A percentile compares a stretch with the other conserved stretches of the same genome.
These are phyloP conservation scores for Arbutus unedo DNA, from an alignment of 148 eudicot genomes.

Conservation along the genomic window DNA sequence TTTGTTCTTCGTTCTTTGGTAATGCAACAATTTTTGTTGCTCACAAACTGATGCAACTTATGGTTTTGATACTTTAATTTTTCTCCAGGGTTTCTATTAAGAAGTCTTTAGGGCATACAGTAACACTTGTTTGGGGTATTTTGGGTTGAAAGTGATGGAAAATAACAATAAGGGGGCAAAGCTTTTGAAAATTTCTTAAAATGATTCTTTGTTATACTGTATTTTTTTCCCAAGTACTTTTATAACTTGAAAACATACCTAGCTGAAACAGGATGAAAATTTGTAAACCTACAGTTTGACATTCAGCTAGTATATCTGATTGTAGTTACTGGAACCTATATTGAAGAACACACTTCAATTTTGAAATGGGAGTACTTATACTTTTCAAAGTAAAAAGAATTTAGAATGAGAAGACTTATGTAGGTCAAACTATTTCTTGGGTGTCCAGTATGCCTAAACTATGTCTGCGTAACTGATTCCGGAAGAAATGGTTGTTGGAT, in stretches of 20 bases:
- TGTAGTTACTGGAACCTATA: not conserved
- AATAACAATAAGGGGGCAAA: not conserved
- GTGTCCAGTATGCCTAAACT: not conserved
- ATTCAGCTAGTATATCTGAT: not conserved
- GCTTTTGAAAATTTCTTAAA: not conserved
- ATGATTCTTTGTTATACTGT: not conserved
- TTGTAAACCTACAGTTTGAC: not conserved
- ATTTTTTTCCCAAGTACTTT: not conserved
- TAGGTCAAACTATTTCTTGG: not conserved
- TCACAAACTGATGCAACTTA: constrained; percentile 5
- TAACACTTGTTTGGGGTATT: not conserved
- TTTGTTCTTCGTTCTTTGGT: not conserved
- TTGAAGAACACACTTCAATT: not conserved
- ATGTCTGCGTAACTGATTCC: not conserved
- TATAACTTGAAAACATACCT: not conserved
- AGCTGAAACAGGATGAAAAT: not conserved
- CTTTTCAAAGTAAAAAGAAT: not conserved
- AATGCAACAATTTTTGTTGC: not conserved
- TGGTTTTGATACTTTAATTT: not conserved
- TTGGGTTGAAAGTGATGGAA: not conserved
- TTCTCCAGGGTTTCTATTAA: not conserved
- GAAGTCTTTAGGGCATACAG: not conserved
- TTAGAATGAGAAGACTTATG: not conserved
- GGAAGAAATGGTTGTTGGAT: not conserved
- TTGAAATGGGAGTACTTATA: not conserved